Evolutionary conservation across 169 alveolate species (phyloP), one percentile per base, ranked within the genome.

Genomic region (Theileria parva): DNA sequence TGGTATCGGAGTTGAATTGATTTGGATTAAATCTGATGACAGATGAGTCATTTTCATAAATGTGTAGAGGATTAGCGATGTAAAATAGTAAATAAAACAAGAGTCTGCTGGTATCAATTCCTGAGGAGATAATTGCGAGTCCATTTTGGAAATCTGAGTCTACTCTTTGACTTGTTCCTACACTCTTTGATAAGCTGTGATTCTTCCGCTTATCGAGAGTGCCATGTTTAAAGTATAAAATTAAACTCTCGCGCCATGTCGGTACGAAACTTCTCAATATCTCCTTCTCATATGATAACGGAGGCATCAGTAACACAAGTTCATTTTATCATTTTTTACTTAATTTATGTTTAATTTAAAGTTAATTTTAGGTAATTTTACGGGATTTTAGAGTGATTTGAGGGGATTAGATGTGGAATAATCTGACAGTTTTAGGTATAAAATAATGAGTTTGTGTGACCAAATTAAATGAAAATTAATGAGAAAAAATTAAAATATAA

Each of bases 241-340:
- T 75, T 67, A 75, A 28, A 34, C 17, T 63, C 65, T 77, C 91
- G 72, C 78, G 55, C 91, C 91, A 85, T 34, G 91, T 77, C 21
- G 86, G 86, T 30, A 85, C 84, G 12, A 68, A 30, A 30, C 87
- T 77, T 32, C 87, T 66, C 44, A 85, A 74, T 32, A 78, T 72
- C 27, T 71, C 86, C 87, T 85, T 85, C 73, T 85, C 91, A 50
- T 34, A 85, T 44, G 79, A 76, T 60, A 85, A 69, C 5, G 91
- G 91, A 28, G 65, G 75, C 91, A 85, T 85, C n/a, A 13, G 48
- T 37, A n/a, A n/a, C n/a, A n/a, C n/a, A n/a, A 6, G 48, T 37
- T 37, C 8, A 37, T 37, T 37, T 37, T 37, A 37, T 6, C 48
- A 37, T 37, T 37, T 37, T 37, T 6, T 37, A 37, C 48, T 6